A percentile compares a stretch with the other conserved stretches of the same genome.
Conservation (phyloP, 129 eudicot genomes). For the Smallanthus sonchifolius region DNA sequence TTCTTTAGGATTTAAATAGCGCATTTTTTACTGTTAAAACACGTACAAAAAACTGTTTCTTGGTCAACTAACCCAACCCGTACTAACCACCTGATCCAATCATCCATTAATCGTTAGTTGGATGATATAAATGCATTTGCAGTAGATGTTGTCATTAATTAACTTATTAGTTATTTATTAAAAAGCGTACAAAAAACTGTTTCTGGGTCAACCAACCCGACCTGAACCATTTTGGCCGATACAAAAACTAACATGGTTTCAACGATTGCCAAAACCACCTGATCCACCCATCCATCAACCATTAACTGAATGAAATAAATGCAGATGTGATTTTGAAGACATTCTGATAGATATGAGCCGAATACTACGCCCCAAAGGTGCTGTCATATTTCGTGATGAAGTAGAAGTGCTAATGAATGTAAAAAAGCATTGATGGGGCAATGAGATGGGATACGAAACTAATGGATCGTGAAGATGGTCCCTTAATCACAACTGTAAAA, state of each 20-base stretch:
- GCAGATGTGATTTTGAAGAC: slow-evolving; percentile 89
- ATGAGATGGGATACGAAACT: slow-evolving; percentile 84
- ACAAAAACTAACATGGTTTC: background rate
- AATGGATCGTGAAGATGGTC: slow-evolving; percentile 95
- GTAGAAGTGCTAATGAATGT: slow-evolving; percentile 84
- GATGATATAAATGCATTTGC: no score
- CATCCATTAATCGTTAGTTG: no score
- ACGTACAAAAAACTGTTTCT: no score
- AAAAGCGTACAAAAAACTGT: background rate
- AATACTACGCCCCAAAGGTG: slow-evolving; percentile 89
- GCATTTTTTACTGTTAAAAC: no score
- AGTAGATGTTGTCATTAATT: no score
- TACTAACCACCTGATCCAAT: no score
- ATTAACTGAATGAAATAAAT: slow-evolving; percentile 7
- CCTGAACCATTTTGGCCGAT: background rate
- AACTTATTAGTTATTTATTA: background rate
- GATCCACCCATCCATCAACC: background rate
- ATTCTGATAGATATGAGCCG: slow-evolving; percentile 93
- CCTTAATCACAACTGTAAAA: slow-evolving; percentile 73
- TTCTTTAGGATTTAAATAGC: no score
- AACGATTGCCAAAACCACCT: background rate
- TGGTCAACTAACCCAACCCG: no score
- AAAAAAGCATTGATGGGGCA: slow-evolving; percentile 63
- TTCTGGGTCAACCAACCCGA: background rate
- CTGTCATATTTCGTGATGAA: slow-evolving; percentile 86